Evolutionary conservation across 2,329 filamentous ascomycete species (phyloP).

Genomic region (Falciphora oryzae): DNA sequence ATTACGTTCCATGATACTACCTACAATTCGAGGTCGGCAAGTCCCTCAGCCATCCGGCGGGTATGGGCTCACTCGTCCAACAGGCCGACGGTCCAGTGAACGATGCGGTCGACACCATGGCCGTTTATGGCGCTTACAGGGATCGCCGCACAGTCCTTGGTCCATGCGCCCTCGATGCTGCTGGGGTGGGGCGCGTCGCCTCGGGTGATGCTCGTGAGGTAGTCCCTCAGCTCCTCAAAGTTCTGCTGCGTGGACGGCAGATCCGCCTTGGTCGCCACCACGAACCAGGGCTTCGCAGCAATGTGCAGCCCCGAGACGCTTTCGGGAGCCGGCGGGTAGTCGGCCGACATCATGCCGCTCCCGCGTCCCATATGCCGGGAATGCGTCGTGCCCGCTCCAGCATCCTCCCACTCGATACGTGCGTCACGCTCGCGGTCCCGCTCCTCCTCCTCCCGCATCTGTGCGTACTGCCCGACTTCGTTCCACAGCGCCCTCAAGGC

Average conservation of each 20-base stretch:
- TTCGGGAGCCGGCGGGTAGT: constrained; percentile 20
- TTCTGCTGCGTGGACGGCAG: constrained; percentile 72
- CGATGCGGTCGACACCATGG: constrained; percentile 71
- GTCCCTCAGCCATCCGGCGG: not conserved
- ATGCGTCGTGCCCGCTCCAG: constrained; percentile 13
- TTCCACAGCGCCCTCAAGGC: constrained; percentile 81
- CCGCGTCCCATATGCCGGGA: not conserved
- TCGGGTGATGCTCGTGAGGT: constrained; percentile 60
- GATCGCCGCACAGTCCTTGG: constrained; percentile 60
- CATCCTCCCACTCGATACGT: constrained; percentile 51
- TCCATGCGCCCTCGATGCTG: constrained; percentile 51
- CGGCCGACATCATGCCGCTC: constrained; percentile 25
- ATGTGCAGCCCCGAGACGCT: constrained; percentile 56
- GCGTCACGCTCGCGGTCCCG: constrained; percentile 54
- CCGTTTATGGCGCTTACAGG: constrained; percentile 87
- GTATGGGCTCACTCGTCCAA: constrained; percentile 41
- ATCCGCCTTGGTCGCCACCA: constrained; percentile 91
- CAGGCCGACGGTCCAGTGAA: constrained; percentile 66
- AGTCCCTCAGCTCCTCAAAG: constrained; percentile 62
- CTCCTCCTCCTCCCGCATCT: constrained; percentile 71
- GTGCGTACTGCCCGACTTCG: constrained; percentile 81
- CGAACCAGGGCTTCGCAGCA: constrained; percentile 93
- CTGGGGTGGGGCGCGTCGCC: constrained; percentile 68
- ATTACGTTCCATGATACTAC: not conserved
- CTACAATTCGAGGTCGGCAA: not conserved